Evolutionary conservation across 2,329 filamentous ascomycete species (phyloP).

Genomic region (Aspergillus sp.): DNA sequence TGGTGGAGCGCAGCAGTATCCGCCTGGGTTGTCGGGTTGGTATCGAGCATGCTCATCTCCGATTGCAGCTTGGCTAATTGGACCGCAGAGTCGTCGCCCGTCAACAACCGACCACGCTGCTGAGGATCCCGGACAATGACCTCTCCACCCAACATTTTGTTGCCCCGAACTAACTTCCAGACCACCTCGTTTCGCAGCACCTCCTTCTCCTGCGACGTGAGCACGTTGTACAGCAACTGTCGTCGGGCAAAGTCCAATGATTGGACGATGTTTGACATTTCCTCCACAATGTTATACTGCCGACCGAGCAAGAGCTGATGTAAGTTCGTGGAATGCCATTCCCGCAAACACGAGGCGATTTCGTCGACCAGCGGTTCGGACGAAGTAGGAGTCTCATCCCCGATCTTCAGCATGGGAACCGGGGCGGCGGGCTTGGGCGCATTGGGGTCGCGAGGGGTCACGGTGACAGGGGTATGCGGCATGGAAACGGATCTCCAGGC

Average conservation of each 20-base stretch:
- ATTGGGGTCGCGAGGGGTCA: constrained; percentile 58
- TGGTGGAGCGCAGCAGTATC: constrained; percentile 72
- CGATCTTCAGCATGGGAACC: constrained; percentile 95
- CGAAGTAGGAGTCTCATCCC: constrained; percentile 92
- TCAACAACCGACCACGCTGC: constrained; percentile 79
- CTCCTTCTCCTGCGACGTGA: constrained; percentile 82
- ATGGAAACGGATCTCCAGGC: constrained; percentile 28
- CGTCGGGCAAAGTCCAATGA: constrained; percentile 81
- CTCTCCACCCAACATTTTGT: constrained; percentile 90
- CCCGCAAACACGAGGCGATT: constrained; percentile 90
- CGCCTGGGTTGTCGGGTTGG: constrained; percentile 65
- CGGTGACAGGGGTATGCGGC: constrained; percentile 29
- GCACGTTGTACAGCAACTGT: constrained; percentile 89
- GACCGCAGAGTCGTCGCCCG: constrained; percentile 88
- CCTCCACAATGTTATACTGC: constrained; percentile 77
- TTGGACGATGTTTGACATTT: constrained; percentile 74
- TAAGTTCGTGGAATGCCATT: constrained; percentile 97
- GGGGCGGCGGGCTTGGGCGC: constrained; percentile 75
- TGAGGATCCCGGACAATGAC: constrained; percentile 90
- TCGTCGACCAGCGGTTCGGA: constrained; percentile 94
- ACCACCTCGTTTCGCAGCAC: constrained; percentile 82
- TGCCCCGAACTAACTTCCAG: constrained; percentile 91
- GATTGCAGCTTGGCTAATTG: constrained; percentile 90
- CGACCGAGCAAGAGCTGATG: constrained; percentile 84
- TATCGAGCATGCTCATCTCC: constrained; percentile 89